A percentile compares a stretch with the other conserved stretches of the same genome.
Evolutionary conservation across 2,329 filamentous ascomycete species (phyloP).

Genomic region (Talaromyces funiculosus): DNA sequence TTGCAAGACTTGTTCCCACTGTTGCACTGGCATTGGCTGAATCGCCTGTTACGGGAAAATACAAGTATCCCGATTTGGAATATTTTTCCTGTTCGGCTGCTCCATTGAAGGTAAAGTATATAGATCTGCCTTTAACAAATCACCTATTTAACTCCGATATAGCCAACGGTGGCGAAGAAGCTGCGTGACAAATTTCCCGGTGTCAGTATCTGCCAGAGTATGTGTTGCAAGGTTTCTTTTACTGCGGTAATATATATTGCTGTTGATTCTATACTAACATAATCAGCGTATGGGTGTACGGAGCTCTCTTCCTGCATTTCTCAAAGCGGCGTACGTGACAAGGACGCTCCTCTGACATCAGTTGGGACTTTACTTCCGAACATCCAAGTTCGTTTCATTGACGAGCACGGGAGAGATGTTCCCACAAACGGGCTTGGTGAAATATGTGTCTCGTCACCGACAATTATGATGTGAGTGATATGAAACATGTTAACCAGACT

Average conservation of each 20-base stretch:
- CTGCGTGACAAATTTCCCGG: slow-evolving; percentile 12
- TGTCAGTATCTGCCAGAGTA: slow-evolving; percentile 16
- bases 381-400: slow-evolving; percentile 6
- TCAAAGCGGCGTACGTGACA: slow-evolving; percentile 15
- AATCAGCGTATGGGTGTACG: slow-evolving; percentile 17
- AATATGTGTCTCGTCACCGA: not conserved
- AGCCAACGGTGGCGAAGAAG: slow-evolving; percentile 9
- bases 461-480: not conserved
- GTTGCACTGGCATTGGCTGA: slow-evolving; percentile 14
- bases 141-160: not conserved
- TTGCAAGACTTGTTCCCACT: slow-evolving; percentile 15
- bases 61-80: slow-evolving; percentile 14
- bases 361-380: slow-evolving; percentile 15
- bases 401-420: slow-evolving; percentile 14
- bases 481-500: not conserved
- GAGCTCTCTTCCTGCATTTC: slow-evolving; percentile 12
- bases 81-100: slow-evolving; percentile 18
- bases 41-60: slow-evolving; percentile 7
- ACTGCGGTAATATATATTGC: not conserved
- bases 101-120: slow-evolving; percentile 10
- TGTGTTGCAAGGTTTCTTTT: not conserved
- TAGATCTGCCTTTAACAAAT: not conserved
- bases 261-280: not conserved
- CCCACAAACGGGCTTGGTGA: slow-evolving; percentile 10
- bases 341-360: slow-evolving; percentile 9